Evolutionary conservation across 2,329 filamentous ascomycete genomes (phyloP), one percentile per base, ranked within the genome.

Genomic region (Hortaea werneckii): DNA sequence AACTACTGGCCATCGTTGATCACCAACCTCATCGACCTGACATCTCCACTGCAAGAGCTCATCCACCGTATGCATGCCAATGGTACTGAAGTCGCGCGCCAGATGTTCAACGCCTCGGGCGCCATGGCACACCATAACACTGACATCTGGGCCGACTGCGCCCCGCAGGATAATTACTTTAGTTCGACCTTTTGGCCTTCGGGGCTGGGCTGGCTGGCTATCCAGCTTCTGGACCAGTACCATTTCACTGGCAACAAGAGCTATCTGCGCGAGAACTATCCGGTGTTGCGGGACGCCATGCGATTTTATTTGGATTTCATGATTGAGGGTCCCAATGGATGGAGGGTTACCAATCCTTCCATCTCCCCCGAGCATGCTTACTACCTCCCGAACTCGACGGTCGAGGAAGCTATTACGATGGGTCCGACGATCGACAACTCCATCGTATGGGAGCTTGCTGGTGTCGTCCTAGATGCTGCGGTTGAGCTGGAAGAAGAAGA

Each of bases 91-190:
- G 78, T 76, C 0, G 77, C 77, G 0, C 54, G 62, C 32, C 56
- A 76, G 3, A 62, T 79, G 37, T 80, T 80, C 50, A 58, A 45
- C 37, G 41, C 40, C 38, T 37, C 64, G 0, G 77, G 77, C 1
- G 80, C 75, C 71, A 71, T 78, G 0, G 65, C 70, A 0, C 76
- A 79, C 48, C 70, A 77, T 47, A 75, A 77, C 54, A 73, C 77
- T 49, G 79, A 80, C 51, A 72, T 77, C 1, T 80, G 76, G 51
- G 77, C 76, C 0, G 72, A 78, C 46, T 77, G 76, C 0, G 74
- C 61, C 0, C 71, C 74, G 52, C 71, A 73, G 39, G 65, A 67
- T 41, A 50, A 53, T 20, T 61, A 65, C 20, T 67, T 68, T 29
- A 58, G 64, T 28, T 69, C 68, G 54, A 67, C 65, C 1, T 60